Evolutionary conservation across 331 rosid species (phyloP).

Genomic region (Rosa hybrid): DNA sequence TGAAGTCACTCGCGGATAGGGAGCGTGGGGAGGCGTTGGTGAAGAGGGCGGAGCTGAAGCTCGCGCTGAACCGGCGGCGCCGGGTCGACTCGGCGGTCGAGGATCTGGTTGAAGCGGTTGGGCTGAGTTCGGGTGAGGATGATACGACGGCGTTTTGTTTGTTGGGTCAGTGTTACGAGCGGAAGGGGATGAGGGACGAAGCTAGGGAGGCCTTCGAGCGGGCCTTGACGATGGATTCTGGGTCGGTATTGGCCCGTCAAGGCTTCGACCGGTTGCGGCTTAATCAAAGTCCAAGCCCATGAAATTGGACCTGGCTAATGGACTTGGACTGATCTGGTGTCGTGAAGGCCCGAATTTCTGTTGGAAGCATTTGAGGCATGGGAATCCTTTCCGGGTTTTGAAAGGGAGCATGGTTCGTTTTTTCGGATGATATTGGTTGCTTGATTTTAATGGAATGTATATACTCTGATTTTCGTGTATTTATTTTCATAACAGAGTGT

Average conservation of each 20-base stretch:
- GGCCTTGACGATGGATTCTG: slow-evolving; percentile 44
- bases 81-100: slow-evolving; percentile 65
- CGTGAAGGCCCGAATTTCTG: background rate
- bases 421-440: background rate
- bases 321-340: no score
- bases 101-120: slow-evolving; percentile 49
- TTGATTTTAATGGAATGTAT: background rate
- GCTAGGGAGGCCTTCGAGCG: slow-evolving; percentile 45
- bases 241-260: slow-evolving; percentile 29
- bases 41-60: slow-evolving; percentile 58
- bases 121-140: slow-evolving; percentile 19
- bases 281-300: background rate
- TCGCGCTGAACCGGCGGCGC: slow-evolving; percentile 48
- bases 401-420: background rate
- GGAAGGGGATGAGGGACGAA: slow-evolving; percentile 50
- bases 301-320: background rate
- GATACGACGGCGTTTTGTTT: slow-evolving; percentile 42
- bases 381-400: no score
- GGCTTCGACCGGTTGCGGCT: slow-evolving; percentile 35
- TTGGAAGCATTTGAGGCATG: no score
- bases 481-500: background rate
- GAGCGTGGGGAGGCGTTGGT: slow-evolving; percentile 50
- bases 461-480: background rate
- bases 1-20: slow-evolving; percentile 36
- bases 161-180: slow-evolving; percentile 66